Evolutionary conservation across 2,329 filamentous ascomycete species (phyloP), one percentile per base, ranked within the genome.

Genomic region (Sordariomycetes sp.): DNA sequence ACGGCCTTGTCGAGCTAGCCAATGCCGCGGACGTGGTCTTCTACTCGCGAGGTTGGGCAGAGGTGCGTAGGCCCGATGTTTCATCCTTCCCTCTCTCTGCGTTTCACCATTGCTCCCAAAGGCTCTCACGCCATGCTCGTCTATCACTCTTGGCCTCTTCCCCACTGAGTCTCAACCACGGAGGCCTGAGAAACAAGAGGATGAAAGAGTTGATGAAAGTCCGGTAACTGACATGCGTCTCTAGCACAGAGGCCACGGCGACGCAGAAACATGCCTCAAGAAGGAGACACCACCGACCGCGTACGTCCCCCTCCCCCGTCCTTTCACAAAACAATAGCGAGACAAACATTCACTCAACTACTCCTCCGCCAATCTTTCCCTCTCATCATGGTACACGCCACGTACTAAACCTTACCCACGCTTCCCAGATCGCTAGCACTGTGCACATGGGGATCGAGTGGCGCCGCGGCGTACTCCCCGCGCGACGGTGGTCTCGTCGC

Each of bases 31-130:
- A 89, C 64, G 77, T 87, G 20, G 80, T 89, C n/a, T 88, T 89
- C 66, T 89, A 85, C 69, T 87, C 86, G 13, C 80, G 77, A 63
- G 76, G 74, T 55, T 90, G 86, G 86, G 86, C 86, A 59, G 77
- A 84, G 72, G 84, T 85, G 69, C 22, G 22, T 69, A 22, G 10
- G 12, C 32, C 17, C 32, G 24, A 2, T n/a, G 28, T 50, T 22
- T 17, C 39, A 51, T 24, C 42, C 10, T 20, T 10, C 20, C 39
- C 53, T 24, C 42, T 22, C n/a, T 10, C 20, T 22, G 45, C n/a
- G 59, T 51, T 39, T 55, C 57, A 57, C 55, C 15, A 22, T 28
- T 32, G 15, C 42, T 28, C 53, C 20, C 32, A 6, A 20, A 5
- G 36, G 25, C 34, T 10, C 50, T 52, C 50, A 52, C 69, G 63